A percentile compares a stretch with the other conserved stretches of the same genome.
Evolutionary conservation across 106 monocot genomes (phyloP).

Genomic region (Platanthera zijinensis): DNA sequence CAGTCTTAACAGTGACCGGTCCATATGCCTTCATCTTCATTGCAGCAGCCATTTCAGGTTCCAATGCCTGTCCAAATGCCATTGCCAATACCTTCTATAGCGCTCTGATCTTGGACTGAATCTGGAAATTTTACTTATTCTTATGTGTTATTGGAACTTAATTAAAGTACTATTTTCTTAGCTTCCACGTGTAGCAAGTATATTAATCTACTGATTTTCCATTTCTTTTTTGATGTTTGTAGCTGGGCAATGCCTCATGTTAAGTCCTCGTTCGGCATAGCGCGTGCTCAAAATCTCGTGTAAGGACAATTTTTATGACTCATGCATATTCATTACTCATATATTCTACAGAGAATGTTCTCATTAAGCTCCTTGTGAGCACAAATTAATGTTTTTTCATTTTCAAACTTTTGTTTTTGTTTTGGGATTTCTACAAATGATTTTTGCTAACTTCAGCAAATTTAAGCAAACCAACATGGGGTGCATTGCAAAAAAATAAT

Average conservation of each 20-base stretch:
- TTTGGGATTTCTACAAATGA: conserved; percentile 39
- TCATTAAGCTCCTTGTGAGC: too few species aligned
- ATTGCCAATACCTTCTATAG: too few species aligned
- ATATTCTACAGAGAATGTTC: background rate
- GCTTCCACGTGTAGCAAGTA: background rate
- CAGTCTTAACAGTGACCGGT: too few species aligned
- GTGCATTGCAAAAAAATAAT: conserved; percentile 89
- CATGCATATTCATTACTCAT: background rate
- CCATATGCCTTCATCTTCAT: too few species aligned
- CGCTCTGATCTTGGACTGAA: too few species aligned
- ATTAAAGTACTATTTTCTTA: background rate
- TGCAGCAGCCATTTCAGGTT: too few species aligned
- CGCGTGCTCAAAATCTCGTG: conserved; percentile 88
- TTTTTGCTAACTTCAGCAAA: conserved; percentile 93
- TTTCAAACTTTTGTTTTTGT: conserved; percentile 3
- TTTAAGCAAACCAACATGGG: conserved; percentile 99
- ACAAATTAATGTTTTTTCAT: background rate
- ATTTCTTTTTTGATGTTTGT: conserved; percentile 24
- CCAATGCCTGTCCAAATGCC: too few species aligned
- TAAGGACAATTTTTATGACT: conserved; percentile 24
- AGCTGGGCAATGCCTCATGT: conserved; percentile 96
- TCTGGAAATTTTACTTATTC: background rate
- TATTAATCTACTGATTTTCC: conserved; percentile 4
- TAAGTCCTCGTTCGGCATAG: conserved; percentile 80
- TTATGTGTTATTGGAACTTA: background rate